Base-by-base conservation (phyloP, 371 early-diverging fungal genomes). In the Mortierella sp. region DNA sequence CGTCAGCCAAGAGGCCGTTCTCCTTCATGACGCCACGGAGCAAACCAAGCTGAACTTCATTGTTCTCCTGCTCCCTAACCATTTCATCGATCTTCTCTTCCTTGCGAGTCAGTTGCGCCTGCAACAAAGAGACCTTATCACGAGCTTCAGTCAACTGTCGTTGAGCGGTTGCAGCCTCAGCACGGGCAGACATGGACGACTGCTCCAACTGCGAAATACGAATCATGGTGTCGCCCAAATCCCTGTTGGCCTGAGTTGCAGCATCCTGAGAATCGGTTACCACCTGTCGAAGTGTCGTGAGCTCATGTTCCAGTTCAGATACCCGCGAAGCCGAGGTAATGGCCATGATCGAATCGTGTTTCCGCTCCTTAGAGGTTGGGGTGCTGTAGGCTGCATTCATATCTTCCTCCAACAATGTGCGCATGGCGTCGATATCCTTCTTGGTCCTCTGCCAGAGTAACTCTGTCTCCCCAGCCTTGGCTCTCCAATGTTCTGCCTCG, bases 1-100 rank as follows among this genome's bases (percentile, higher is more conserved):
- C 71, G 19, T 78, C 71, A 4, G 62, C 71, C 23, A 64, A 23
- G 5, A 81, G 52, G 4, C 80, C 82, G 41, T 82, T 81, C 58
- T 86, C 84, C 42, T 72, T 79, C 83, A 89, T 83, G 14, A 87
- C 84, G 14, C 84, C 87, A 34, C 82, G 80, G 71, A 89, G 81
- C 83, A 89, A 82, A 9, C 81, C 82, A 27, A 89, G 31, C 58
- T 87, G 85, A n/a, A 86, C 85, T 60, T 89, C 86, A n/a, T 81
- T 78, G 56, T 85, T 86, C 64, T 88, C 90, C 27, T 85, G 78
- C 34, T 82, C 82, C 23, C 78, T 64, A 7, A 79, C 60, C 31
- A 83, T 82, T 53, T 87, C 86, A 31, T 78, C 72, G 0, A 90
- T 44, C 1, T 79, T 34, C 34, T 82, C 82, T 61, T 90, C 89